A percentile compares a stretch with the other conserved stretches of the same genome.
phyloP scores from a whole-genome alignment of 2,329 filamentous ascomycete species.

The Monosporascus sp. region DNA sequence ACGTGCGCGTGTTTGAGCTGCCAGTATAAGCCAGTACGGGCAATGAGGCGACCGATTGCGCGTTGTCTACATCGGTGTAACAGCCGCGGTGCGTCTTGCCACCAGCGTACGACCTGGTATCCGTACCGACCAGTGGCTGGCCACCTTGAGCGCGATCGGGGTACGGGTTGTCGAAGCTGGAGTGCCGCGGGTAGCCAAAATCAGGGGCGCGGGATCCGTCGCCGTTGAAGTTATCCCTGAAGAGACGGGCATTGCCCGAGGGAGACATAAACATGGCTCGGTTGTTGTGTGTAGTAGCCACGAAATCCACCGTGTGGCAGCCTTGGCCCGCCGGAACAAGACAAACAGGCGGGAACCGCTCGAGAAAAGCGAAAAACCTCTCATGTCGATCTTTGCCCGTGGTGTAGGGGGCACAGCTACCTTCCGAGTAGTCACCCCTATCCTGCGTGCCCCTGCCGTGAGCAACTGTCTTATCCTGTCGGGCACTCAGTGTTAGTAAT shows the following conservation, averaged over 20 bases:
- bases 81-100: constrained; percentile 4
- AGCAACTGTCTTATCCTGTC: constrained; percentile 1
- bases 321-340: background rate
- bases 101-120: background rate
- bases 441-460: background rate
- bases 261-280: constrained; percentile 1
- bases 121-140: background rate
- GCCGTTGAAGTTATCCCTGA: constrained; percentile 3
- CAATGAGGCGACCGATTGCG: background rate
- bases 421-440: constrained; percentile 2
- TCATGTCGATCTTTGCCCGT: constrained; percentile 2
- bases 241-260: background rate
- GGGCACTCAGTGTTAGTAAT: background rate
- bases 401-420: constrained; percentile 1
- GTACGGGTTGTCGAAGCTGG: constrained; percentile 1
- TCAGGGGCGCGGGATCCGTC: constrained; percentile 1
- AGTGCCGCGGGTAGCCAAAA: constrained; percentile 2
- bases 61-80: constrained; percentile 1
- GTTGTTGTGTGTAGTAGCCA: background rate
- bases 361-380: constrained; percentile 3
- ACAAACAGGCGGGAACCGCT: background rate
- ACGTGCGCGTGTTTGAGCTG: background rate
- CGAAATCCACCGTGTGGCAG: constrained; percentile 3
- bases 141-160: background rate
- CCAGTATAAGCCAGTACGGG: constrained; percentile 1